These are phyloP conservation scores for Serendipita sp. DNA, from an alignment of 768 basidiomycete species.

Conservation along the genomic window DNA sequence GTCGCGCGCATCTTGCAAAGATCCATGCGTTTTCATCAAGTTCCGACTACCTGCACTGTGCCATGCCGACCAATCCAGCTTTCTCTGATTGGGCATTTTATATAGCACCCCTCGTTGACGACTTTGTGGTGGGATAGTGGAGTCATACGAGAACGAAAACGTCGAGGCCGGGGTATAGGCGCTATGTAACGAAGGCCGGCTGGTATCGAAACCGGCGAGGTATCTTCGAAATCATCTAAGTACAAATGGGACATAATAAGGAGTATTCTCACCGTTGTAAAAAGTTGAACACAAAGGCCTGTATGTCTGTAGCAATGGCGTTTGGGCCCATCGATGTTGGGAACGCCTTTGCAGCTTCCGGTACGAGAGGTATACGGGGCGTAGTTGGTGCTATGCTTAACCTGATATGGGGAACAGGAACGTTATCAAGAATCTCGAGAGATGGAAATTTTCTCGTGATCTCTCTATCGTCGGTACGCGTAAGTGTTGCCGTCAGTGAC, in stretches of 20 bases:
- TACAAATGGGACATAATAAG: background rate
- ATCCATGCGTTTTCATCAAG: conserved; percentile 22
- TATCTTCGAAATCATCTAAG: conserved; percentile 32
- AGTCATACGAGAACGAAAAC: conserved; percentile 80
- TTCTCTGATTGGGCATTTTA: conserved; percentile 62
- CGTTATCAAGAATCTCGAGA: conserved; percentile 69
- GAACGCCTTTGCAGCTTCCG: conserved; percentile 53
- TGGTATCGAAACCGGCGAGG: conserved; percentile 69
- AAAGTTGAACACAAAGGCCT: conserved; percentile 34
- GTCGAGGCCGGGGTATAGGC: conserved; percentile 79
- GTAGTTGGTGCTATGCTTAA: conserved; percentile 55
- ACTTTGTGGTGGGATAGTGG: conserved; percentile 46
- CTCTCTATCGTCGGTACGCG: conserved; percentile 34
- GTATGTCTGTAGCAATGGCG: conserved; percentile 38
- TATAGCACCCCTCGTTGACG: conserved; percentile 14
- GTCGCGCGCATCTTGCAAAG: conserved; percentile 1
- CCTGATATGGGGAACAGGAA: conserved; percentile 58
- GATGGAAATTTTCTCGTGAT: conserved; percentile 66
- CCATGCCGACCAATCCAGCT: conserved; percentile 67
- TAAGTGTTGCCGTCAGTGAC: background rate
- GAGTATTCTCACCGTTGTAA: conserved; percentile 8
- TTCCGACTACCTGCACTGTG: conserved; percentile 58
- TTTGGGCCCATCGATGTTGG: conserved; percentile 46
- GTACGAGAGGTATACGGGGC: conserved; percentile 23
- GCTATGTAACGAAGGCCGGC: conserved; percentile 46